Conservation (phyloP, 768 basidiomycete species). For the Suillus paluster region DNA sequence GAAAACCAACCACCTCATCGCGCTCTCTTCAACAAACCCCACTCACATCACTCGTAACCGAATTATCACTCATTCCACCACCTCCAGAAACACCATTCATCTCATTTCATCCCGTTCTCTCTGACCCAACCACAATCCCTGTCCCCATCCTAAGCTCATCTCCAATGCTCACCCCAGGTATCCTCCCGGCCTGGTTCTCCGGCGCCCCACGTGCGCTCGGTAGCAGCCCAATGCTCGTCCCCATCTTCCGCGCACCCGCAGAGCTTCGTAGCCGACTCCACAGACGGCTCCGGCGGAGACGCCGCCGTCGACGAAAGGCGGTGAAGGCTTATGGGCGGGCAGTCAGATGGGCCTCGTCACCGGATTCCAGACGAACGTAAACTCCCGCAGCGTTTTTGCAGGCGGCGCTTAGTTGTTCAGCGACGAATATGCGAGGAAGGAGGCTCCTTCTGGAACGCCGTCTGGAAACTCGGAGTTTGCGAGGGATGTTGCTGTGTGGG, state of each 20-base stretch:
- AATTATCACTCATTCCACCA: slow-evolving; percentile 90
- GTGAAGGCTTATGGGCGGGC: slow-evolving; percentile 88
- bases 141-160: slow-evolving; percentile 49
- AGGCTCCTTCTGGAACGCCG: slow-evolving; percentile 58
- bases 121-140: slow-evolving; percentile 67
- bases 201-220: slow-evolving; percentile 68
- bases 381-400: slow-evolving; percentile 78
- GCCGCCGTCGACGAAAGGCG: slow-evolving; percentile 70
- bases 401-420: slow-evolving; percentile 83
- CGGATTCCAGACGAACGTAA: slow-evolving; percentile 85
- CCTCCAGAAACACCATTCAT: slow-evolving; percentile 83
- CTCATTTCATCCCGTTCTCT: slow-evolving; percentile 82
- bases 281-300: slow-evolving; percentile 19
- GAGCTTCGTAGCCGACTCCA: slow-evolving; percentile 78
- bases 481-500: slow-evolving; percentile 82
- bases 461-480: slow-evolving; percentile 80
- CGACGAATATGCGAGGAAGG: slow-evolving; percentile 72
- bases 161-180: slow-evolving; percentile 51
- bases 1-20: slow-evolving; percentile 82
- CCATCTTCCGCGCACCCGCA: slow-evolving; percentile 77
- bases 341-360: slow-evolving; percentile 76
- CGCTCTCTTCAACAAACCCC: slow-evolving; percentile 78
- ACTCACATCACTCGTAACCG: slow-evolving; percentile 78
- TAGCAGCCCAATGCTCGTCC: slow-evolving; percentile 78
- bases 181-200: slow-evolving; percentile 74